phyloP scores from a whole-genome alignment of 176 grass and related monocot species.

The Rhynchospora breviuscula region DNA sequence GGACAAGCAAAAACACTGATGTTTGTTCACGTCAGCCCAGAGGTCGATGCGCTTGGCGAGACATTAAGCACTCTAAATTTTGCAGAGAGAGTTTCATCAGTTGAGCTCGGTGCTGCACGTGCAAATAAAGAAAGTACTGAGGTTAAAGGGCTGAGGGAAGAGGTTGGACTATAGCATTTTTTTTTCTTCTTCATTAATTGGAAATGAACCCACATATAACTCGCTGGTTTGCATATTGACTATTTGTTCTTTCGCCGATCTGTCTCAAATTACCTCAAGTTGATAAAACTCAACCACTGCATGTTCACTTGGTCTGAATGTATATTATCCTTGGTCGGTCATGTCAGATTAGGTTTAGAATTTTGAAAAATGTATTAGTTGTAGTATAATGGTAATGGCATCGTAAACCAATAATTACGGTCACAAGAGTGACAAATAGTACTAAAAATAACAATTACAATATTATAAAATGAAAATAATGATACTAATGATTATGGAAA shows the following conservation, averaged over 20 bases:
- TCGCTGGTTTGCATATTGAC: neutral
- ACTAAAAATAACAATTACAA: neutral
- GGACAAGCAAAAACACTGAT: constrained; percentile 83
- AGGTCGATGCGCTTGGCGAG: constrained; percentile 48
- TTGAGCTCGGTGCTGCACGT: constrained; percentile 62
- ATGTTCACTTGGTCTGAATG: neutral
- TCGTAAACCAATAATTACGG: neutral
- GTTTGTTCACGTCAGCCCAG: constrained; percentile 76
- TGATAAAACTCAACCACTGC: neutral
- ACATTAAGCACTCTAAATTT: constrained; percentile 81
- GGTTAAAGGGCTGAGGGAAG: constrained; percentile 57
- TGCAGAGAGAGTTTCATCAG: constrained; percentile 73
- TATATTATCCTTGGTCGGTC: neutral
- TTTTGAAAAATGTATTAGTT: neutral
- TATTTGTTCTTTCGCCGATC: neutral
- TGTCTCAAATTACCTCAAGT: neutral
- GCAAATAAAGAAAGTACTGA: constrained; percentile 69
- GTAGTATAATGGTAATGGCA: neutral
- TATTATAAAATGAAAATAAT: neutral
- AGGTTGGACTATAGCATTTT: constrained; percentile 29
- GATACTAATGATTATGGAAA: neutral
- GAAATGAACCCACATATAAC: neutral
- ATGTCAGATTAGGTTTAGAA: neutral
- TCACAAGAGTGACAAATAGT: neutral
- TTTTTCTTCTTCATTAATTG: neutral